Conservation (phyloP, 208 protist genomes). For the Jaenimonas drosophilae region DNA sequence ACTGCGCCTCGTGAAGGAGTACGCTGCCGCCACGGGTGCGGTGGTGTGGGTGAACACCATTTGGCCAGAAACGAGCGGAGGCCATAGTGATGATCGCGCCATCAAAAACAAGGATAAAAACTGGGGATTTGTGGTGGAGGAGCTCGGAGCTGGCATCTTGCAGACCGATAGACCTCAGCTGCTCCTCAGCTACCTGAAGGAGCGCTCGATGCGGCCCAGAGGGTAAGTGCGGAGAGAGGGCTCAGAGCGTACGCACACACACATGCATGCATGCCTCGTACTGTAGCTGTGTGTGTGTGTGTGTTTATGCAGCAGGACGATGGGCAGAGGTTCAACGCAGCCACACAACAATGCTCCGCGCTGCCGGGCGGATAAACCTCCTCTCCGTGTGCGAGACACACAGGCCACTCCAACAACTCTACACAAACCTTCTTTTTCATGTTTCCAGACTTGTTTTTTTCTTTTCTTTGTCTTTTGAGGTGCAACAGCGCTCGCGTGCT, state of each 20-base stretch:
- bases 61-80: slow-evolving; percentile 44
- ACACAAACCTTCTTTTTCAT: slow-evolving; percentile 6
- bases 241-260: too few relatives aligned
- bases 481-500: background rate
- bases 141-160: slow-evolving; percentile 36
- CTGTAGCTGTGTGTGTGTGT: too few relatives aligned
- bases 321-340: too few relatives aligned
- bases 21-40: slow-evolving; percentile 16
- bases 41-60: slow-evolving; percentile 65
- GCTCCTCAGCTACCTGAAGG: slow-evolving; percentile 32
- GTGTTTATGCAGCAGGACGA: too few relatives aligned
- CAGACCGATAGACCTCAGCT: slow-evolving; percentile 50
- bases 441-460: slow-evolving; percentile 3
- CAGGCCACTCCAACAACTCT: too few relatives aligned
- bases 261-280: too few relatives aligned
- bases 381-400: too few relatives aligned
- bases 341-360: too few relatives aligned
- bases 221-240: too few relatives aligned
- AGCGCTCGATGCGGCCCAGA: too few relatives aligned
- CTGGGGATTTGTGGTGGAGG: slow-evolving; percentile 40
- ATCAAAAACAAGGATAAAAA: slow-evolving; percentile 27
- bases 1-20: slow-evolving; percentile 22
- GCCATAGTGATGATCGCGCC: slow-evolving; percentile 50
- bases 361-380: too few relatives aligned
- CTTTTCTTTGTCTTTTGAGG: slow-evolving; percentile 5